Conservation (phyloP, 257 asterid species). For the Solanum bulbocastanum region DNA sequence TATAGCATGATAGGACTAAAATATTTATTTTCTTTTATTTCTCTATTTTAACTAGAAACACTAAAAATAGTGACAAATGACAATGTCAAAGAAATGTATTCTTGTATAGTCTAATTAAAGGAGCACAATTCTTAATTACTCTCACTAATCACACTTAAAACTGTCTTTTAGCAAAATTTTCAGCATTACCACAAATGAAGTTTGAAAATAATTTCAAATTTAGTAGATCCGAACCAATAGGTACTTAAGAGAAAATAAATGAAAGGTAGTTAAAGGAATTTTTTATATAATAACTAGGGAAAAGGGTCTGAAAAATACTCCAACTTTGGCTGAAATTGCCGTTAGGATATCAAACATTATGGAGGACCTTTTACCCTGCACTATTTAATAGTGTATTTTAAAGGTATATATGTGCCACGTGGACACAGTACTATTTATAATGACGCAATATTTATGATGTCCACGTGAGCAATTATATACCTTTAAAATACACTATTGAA, state of each 20-base stretch:
- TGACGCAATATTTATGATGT: too few relatives aligned
- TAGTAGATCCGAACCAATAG: background rate
- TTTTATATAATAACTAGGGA: background rate
- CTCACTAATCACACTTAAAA: background rate
- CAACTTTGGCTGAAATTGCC: too few relatives aligned
- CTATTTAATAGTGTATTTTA: too few relatives aligned
- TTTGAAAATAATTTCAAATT: background rate
- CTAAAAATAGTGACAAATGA: background rate
- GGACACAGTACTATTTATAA: too few relatives aligned
- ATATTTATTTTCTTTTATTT: background rate
- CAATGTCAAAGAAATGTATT: background rate
- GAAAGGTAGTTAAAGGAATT: background rate
- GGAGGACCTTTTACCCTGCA: too few relatives aligned
- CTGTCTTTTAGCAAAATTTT: background rate
- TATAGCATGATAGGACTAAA: background rate
- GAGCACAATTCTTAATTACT: background rate
- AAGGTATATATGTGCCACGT: too few relatives aligned
- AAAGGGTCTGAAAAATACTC: too few relatives aligned
- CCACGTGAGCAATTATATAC: too few relatives aligned
- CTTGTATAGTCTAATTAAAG: background rate
- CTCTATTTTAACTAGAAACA: background rate
- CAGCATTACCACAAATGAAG: background rate
- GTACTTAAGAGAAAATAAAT: background rate
- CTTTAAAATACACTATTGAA: too few relatives aligned
- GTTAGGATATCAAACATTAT: too few relatives aligned